These are phyloP conservation scores for Phytophthora foliorum DNA, from an alignment of 352 stramenopile species.

Conservation along the genomic window DNA sequence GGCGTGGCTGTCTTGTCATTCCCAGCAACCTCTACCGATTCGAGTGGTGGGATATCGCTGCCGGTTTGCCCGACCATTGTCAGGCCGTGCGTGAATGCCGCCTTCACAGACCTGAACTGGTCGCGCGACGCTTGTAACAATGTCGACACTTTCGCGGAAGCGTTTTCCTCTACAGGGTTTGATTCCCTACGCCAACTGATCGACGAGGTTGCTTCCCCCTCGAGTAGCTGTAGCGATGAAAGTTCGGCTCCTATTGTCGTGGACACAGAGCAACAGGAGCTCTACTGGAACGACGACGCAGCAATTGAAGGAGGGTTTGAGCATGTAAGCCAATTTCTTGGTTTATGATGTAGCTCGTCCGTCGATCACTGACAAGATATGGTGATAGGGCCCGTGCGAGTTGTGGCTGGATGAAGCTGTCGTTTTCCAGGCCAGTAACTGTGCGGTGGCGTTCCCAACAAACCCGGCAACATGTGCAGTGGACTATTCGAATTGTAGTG, in stretches of 20 bases:
- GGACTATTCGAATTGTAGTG: slow-evolving; percentile 54
- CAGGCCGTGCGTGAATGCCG: slow-evolving; percentile 14
- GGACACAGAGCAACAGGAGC: slow-evolving; percentile 3
- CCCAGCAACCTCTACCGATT: background rate
- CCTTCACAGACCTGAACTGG: slow-evolving; percentile 35
- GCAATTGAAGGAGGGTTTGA: slow-evolving; percentile 33
- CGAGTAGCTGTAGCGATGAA: slow-evolving; percentile 18
- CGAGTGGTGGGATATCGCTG: background rate
- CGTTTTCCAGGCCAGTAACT: slow-evolving; percentile 48
- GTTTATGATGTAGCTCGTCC: background rate
- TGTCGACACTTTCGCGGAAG: slow-evolving; percentile 35
- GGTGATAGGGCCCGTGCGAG: slow-evolving; percentile 51
- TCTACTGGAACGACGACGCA: slow-evolving; percentile 38
- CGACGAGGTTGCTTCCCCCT: slow-evolving; percentile 22
- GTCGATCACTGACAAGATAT: background rate
- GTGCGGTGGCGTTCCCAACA: slow-evolving; percentile 41
- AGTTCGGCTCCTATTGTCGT: slow-evolving; percentile 21
- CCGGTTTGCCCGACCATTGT: slow-evolving; percentile 16
- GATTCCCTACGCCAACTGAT: slow-evolving; percentile 38
- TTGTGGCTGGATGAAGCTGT: slow-evolving; percentile 51
- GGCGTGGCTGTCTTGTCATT: slow-evolving; percentile 23
- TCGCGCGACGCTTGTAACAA: slow-evolving; percentile 37
- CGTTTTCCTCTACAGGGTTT: slow-evolving; percentile 33
- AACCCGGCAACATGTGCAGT: slow-evolving; percentile 46
- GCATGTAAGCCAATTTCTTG: slow-evolving; percentile 20